Evolutionary conservation across 1,139 yeast species (phyloP).

Genomic region (Ogataea hybrid): DNA sequence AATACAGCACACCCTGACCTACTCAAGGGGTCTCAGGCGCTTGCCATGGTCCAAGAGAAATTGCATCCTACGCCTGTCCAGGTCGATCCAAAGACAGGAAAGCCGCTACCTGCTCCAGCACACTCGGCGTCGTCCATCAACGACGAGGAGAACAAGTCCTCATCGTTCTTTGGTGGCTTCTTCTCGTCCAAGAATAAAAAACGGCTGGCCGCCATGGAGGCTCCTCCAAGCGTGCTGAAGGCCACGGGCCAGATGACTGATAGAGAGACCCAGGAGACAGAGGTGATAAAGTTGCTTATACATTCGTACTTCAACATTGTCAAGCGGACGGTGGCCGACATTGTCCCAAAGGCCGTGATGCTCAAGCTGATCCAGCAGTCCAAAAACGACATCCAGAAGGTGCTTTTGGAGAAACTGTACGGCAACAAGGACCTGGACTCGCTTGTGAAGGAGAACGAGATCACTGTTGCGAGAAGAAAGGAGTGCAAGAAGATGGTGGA

Average conservation of each 20-base stretch:
- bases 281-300: constrained; percentile 88
- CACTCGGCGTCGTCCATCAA: constrained; percentile 29
- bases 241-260: constrained; percentile 96
- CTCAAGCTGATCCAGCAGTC: constrained; percentile 82
- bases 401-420: constrained; percentile 82
- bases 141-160: constrained; percentile 37
- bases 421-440: constrained; percentile 71
- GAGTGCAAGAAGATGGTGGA: constrained; percentile 96
- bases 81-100: constrained; percentile 92
- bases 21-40: constrained; percentile 91
- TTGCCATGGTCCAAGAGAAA: constrained; percentile 91
- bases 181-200: constrained; percentile 91
- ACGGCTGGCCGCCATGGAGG: constrained; percentile 93
- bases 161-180: constrained; percentile 84
- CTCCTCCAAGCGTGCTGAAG: constrained; percentile 93
- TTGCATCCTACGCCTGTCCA: constrained; percentile 83
- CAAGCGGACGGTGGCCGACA: constrained; percentile 88
- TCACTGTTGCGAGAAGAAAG: constrained; percentile 90
- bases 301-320: constrained; percentile 90
- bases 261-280: constrained; percentile 95
- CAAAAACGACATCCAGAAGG: constrained; percentile 86
- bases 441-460: constrained; percentile 87
- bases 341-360: constrained; percentile 95
- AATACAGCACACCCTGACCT: constrained; percentile 98
- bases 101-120: constrained; percentile 48